Evolutionary conservation across 2,329 filamentous ascomycete genomes (phyloP).

Genomic region (Capronia americana): DNA sequence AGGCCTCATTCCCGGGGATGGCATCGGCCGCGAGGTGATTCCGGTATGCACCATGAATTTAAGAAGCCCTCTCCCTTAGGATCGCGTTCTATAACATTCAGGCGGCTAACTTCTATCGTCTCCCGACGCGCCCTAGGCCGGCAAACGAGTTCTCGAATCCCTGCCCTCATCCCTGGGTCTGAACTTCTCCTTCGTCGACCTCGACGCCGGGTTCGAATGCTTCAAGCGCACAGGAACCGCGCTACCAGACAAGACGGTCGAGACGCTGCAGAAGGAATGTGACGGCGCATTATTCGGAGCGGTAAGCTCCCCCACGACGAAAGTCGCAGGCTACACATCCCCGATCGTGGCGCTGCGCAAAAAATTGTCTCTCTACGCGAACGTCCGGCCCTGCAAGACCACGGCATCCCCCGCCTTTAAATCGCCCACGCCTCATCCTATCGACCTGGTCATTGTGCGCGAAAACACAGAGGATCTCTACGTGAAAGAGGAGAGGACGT

Average conservation of each 20-base stretch:
- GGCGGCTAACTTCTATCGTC: neutral
- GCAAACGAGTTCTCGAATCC: slow-evolving; percentile 88
- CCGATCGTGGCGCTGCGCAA: slow-evolving; percentile 97
- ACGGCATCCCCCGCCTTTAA: slow-evolving; percentile 58
- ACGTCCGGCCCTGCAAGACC: slow-evolving; percentile 94
- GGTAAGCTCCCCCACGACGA: slow-evolving; percentile 86
- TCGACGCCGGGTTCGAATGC: slow-evolving; percentile 89
- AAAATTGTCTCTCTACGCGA: slow-evolving; percentile 92
- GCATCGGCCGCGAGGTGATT: slow-evolving; percentile 98
- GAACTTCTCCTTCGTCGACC: slow-evolving; percentile 92
- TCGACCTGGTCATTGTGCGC: slow-evolving; percentile 97
- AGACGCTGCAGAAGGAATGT: slow-evolving; percentile 86
- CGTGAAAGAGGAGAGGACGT: slow-evolving; percentile 94
- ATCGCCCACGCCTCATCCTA: slow-evolving; percentile 61
- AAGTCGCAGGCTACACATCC: slow-evolving; percentile 93
- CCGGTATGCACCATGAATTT: slow-evolving; percentile 60
- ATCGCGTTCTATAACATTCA: slow-evolving; percentile 13
- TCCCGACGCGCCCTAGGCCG: slow-evolving; percentile 59
- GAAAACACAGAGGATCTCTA: slow-evolving; percentile 99
- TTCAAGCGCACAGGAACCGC: slow-evolving; percentile 90
- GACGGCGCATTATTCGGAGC: slow-evolving; percentile 96
- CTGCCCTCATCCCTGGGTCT: slow-evolving; percentile 88
- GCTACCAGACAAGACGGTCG: slow-evolving; percentile 87
- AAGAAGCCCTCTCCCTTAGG: neutral
- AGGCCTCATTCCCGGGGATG: slow-evolving; percentile 94